Evolutionary conservation across 2,329 filamentous ascomycete genomes (phyloP).

Genomic region (Zasmidium angulare): DNA sequence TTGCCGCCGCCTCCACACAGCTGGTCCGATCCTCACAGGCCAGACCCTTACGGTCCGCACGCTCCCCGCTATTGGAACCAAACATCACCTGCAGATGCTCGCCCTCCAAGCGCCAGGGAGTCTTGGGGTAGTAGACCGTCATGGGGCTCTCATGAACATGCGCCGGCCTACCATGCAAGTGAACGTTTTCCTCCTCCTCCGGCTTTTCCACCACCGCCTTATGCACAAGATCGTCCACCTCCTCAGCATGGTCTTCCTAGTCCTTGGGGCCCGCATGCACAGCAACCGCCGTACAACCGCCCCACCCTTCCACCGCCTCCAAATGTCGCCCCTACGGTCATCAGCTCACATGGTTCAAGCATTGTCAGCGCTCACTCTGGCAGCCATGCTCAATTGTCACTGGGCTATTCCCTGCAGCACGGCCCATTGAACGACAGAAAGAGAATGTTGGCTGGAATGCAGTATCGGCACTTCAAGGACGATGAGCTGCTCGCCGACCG

Average conservation of each 20-base stretch:
- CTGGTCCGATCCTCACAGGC: constrained; percentile 9
- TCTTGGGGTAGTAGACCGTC: constrained; percentile 12
- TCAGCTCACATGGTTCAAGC: constrained; percentile 26
- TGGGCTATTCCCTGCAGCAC: constrained; percentile 22
- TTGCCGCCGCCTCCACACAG: constrained; percentile 3
- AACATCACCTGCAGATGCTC: constrained; percentile 13
- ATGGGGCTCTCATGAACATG: constrained; percentile 6
- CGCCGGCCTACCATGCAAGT: constrained; percentile 2
- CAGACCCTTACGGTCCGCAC: background rate
- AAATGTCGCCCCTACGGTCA: constrained; percentile 7
- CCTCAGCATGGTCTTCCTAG: background rate
- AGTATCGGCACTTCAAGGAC: constrained; percentile 74
- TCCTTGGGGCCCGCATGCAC: background rate
- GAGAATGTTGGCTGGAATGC: constrained; percentile 79
- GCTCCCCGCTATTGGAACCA: constrained; percentile 9
- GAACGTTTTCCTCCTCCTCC: constrained; percentile 20
- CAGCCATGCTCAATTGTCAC: constrained; percentile 24
- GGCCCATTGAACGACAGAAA: constrained; percentile 66
- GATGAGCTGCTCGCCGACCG: constrained; percentile 77
- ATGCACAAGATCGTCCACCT: constrained; percentile 4
- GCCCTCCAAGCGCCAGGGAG: constrained; percentile 17
- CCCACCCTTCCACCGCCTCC: constrained; percentile 9
- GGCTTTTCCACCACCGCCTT: constrained; percentile 15
- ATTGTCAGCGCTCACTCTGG: constrained; percentile 43
- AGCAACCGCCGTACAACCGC: constrained; percentile 3